Evolutionary conservation across 2,329 filamentous ascomycete species (phyloP).

Genomic region (Geosmithia putterillii): DNA sequence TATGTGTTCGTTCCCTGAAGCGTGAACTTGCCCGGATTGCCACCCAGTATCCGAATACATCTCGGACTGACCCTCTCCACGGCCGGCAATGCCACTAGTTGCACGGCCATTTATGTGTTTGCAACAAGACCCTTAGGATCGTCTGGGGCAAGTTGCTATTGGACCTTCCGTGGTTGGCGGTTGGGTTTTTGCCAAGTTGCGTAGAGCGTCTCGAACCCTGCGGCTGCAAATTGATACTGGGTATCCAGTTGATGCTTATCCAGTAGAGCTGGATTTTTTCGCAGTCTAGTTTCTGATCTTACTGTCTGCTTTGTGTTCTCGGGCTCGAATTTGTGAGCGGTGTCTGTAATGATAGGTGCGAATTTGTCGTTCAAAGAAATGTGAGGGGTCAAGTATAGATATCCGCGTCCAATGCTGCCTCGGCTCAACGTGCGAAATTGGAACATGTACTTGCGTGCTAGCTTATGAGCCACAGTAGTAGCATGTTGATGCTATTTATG

Average conservation of each 20-base stretch:
- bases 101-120: slow-evolving; percentile 39
- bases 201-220: too few relatives aligned
- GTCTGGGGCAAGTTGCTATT: neutral
- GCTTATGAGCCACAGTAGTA: neutral
- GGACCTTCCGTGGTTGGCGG: neutral
- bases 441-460: neutral
- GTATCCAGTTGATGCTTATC: too few relatives aligned
- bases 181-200: neutral
- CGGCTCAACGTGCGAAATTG: neutral
- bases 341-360: neutral
- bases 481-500: neutral
- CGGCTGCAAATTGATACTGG: too few relatives aligned
- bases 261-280: neutral
- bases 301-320: neutral
- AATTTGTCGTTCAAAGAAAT: neutral
- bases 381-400: neutral
- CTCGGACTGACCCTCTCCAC: slow-evolving; percentile 66
- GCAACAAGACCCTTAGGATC: neutral
- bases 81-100: slow-evolving; percentile 53
- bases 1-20: slow-evolving; percentile 89
- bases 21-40: slow-evolving; percentile 77
- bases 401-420: neutral
- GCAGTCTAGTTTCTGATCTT: neutral
- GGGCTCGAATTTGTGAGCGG: too few relatives aligned
- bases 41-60: slow-evolving; percentile 75